phyloP scores from a whole-genome alignment of 192 early-diverging fungal species.

The Coemansia sp. region DNA sequence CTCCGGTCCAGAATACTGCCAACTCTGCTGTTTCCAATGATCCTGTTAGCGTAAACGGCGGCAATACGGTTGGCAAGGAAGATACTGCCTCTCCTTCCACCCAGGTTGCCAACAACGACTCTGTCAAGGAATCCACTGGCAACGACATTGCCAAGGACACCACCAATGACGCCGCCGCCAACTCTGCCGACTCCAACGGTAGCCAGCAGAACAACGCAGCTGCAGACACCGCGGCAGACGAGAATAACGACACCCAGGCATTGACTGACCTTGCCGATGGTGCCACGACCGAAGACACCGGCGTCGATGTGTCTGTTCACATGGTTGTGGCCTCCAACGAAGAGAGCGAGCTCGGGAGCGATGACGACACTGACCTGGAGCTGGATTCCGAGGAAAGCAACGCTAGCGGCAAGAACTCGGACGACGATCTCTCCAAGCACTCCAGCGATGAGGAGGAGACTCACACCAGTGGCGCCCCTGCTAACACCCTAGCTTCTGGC shows the following conservation, averaged over 20 bases:
- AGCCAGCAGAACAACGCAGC: neutral
- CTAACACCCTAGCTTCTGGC: neutral
- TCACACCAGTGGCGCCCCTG: constrained; percentile 5
- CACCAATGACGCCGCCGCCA: neutral
- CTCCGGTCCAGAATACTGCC: neutral
- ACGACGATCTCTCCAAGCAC: neutral
- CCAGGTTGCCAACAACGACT: neutral
- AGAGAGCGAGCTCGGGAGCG: constrained; percentile 2
- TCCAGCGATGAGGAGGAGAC: constrained; percentile 8
- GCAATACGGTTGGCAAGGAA: neutral
- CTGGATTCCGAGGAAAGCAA: constrained; percentile 4
- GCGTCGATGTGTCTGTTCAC: neutral
- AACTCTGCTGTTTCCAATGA: neutral
- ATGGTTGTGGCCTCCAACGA: neutral
- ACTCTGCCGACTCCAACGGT: neutral
- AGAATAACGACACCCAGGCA: neutral
- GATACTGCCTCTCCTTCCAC: neutral
- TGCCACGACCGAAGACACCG: neutral
- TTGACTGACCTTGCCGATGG: neutral
- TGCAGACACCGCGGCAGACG: neutral
- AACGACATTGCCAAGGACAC: neutral
- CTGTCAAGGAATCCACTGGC: neutral
- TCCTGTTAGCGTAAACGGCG: neutral
- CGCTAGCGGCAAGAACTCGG: neutral
- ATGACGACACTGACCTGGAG: neutral